Conservation (phyloP, 441 rosid genomes). For the Pelargonium citronellum region DNA sequence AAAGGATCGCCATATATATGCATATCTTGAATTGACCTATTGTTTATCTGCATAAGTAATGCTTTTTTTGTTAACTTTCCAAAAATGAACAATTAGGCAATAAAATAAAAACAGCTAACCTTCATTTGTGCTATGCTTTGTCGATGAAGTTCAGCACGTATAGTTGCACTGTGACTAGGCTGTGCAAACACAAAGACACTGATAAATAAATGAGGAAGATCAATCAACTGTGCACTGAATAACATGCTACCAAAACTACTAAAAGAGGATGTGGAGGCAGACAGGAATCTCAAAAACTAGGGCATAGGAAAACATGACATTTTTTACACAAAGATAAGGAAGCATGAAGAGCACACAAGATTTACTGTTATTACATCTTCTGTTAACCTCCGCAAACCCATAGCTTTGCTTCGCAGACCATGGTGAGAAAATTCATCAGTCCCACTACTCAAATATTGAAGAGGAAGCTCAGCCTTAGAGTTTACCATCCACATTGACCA, state of each 20-base stretch:
- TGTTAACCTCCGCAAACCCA: slow-evolving; percentile 53
- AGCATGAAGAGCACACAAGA: slow-evolving; percentile 7
- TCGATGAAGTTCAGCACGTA: slow-evolving; percentile 91
- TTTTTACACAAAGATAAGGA: slow-evolving; percentile 3
- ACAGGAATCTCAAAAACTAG: slow-evolving; percentile 7
- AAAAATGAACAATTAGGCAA: background rate
- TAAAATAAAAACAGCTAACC: slow-evolving; percentile 37
- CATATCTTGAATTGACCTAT: slow-evolving; percentile 80
- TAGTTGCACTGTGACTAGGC: slow-evolving; percentile 74
- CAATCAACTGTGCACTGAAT: slow-evolving; percentile 21
- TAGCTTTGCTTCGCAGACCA: slow-evolving; percentile 47
- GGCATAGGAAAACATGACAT: background rate
- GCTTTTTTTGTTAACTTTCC: background rate
- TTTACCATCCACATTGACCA: slow-evolving; percentile 99
- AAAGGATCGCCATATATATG: slow-evolving; percentile 73
- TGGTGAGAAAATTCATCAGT: slow-evolving; percentile 44
- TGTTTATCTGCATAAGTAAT: slow-evolving; percentile 63
- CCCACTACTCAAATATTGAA: slow-evolving; percentile 69
- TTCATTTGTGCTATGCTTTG: slow-evolving; percentile 92
- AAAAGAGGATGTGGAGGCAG: background rate
- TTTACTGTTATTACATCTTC: slow-evolving; percentile 41
- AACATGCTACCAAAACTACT: background rate
- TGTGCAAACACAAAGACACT: slow-evolving; percentile 21
- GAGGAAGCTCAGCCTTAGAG: slow-evolving; percentile 91
- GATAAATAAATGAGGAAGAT: slow-evolving; percentile 8